Evolutionary conservation across 2,329 filamentous ascomycete species (phyloP), one percentile per base, ranked within the genome.

Genomic region (Pyrenophora graminea): DNA sequence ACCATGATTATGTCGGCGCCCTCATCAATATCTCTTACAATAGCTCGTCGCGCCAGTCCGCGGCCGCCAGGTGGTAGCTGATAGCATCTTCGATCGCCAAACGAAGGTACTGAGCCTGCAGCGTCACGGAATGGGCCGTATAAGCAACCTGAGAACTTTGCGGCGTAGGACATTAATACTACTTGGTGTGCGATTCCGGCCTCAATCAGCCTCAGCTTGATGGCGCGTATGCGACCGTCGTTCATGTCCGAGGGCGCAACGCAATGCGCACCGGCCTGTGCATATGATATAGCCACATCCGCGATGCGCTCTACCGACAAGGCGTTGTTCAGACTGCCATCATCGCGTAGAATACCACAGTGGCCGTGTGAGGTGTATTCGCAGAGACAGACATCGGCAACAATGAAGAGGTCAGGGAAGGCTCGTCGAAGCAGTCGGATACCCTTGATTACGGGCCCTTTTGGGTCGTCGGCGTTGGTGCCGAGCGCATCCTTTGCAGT

Each of bases 1-100:
- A 99, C 94, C 93, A 99, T 97, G 76, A 99, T 96, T 63, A 97
- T 91, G 69, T 99, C 94, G 17, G 94, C 94, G 21, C 94, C 94
- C 76, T 99, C 94, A 58, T 82, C 83, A 62, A 99, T 93, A 71
- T 99, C 94, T 62, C 94, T 85, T 34, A 85, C 79, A 59, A 99
- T 97, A 41, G 94, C 94, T 62, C 94, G 85, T 59, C 94, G 86
- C 13, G 94, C 94, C 38, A 99, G 85, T 30, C 94, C 94, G 43
- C 94, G 88, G 21, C 92, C 94, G 55, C 92, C 92, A 0, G 91
- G 91, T 1, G 94, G 94, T 9, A 99, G 83, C 78, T 99, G 94
- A 79, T 99, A 99, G 83, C 94, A 97, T 73, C 89, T 88, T 64
- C 94, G 86, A 77, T 99, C 94, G 59, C 94, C 94, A 67, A 97